A percentile compares a stretch with the other conserved stretches of the same genome.
phyloP scores from a whole-genome alignment of 768 basidiomycete species.

The Suillus placidus region DNA sequence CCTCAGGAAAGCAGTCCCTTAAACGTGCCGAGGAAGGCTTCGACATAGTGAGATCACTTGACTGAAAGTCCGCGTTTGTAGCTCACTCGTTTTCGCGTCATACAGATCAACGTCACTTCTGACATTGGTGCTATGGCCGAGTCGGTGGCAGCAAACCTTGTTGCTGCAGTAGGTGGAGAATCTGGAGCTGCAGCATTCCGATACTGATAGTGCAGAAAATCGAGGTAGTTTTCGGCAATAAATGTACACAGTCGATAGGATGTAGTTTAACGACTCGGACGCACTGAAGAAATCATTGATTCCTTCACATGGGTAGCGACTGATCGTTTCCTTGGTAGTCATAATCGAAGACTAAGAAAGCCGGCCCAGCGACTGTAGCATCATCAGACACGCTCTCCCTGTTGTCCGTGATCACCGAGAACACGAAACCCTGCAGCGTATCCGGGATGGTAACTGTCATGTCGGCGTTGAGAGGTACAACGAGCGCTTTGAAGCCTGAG shows the following conservation, averaged over 20 bases:
- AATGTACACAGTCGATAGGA: conserved; percentile 2
- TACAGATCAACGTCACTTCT: conserved; percentile 51
- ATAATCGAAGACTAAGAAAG: conserved; percentile 46
- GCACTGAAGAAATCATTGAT: neutral
- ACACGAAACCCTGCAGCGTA: conserved; percentile 51
- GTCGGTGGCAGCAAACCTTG: conserved; percentile 26
- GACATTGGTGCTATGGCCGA: conserved; percentile 49
- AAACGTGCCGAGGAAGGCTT: conserved; percentile 52
- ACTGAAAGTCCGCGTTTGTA: conserved; percentile 16
- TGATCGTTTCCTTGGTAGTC: conserved; percentile 15
- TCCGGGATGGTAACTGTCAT: conserved; percentile 43
- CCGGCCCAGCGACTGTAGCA: conserved; percentile 59
- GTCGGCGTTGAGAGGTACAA: conserved; percentile 40
- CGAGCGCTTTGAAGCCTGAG: conserved; percentile 45
- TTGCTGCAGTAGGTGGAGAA: conserved; percentile 24
- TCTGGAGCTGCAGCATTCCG: conserved; percentile 10
- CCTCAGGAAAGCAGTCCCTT: conserved; percentile 45
- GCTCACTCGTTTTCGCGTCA: conserved; percentile 4
- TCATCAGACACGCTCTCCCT: conserved; percentile 43
- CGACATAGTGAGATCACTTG: conserved; percentile 46
- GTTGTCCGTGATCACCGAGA: conserved; percentile 49
- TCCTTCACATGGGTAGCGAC: neutral
- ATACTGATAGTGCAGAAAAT: conserved; percentile 13
- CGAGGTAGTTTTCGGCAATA: neutral
- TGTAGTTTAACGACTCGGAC: neutral